Conservation (phyloP, 768 basidiomycete species). For the Lactarius deliciosus region DNA sequence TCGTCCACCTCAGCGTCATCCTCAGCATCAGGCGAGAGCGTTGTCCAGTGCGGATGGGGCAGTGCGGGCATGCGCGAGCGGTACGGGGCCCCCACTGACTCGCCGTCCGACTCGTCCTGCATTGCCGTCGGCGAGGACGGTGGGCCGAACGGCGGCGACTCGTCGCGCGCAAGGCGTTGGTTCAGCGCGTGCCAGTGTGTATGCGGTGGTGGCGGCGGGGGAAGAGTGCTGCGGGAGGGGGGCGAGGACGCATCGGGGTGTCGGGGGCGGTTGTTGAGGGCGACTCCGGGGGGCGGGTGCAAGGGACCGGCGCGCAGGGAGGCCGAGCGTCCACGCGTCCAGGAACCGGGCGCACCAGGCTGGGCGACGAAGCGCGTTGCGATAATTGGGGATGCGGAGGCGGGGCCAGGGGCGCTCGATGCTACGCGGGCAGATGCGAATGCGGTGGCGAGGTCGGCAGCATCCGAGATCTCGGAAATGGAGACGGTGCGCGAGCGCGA, state of each 20-base stretch:
- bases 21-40: constrained; percentile 11
- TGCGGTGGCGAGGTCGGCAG: not conserved
- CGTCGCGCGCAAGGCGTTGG: not conserved
- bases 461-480: constrained; percentile 18
- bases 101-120: constrained; percentile 19
- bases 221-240: constrained; percentile 5
- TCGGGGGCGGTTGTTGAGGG: not conserved
- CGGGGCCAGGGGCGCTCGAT: not conserved
- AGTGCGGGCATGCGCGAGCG: not conserved
- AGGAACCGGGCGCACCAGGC: constrained; percentile 9
- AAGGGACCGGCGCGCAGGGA: constrained; percentile 7
- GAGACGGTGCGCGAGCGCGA: constrained; percentile 24
- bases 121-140: constrained; percentile 18
- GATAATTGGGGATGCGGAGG: not conserved
- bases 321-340: constrained; percentile 17
- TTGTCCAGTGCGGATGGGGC: constrained; percentile 11
- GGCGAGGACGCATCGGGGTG: constrained; percentile 20
- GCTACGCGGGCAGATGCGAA: constrained; percentile 11
- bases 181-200: constrained; percentile 1
- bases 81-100: constrained; percentile 2
- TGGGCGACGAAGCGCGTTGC: not conserved
- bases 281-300: not conserved
- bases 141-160: constrained; percentile 15
- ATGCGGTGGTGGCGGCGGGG: not conserved
- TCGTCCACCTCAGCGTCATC: constrained; percentile 20